Conservation (phyloP, 352 stramenopile genomes). For the Globisporangium spinosum region DNA sequence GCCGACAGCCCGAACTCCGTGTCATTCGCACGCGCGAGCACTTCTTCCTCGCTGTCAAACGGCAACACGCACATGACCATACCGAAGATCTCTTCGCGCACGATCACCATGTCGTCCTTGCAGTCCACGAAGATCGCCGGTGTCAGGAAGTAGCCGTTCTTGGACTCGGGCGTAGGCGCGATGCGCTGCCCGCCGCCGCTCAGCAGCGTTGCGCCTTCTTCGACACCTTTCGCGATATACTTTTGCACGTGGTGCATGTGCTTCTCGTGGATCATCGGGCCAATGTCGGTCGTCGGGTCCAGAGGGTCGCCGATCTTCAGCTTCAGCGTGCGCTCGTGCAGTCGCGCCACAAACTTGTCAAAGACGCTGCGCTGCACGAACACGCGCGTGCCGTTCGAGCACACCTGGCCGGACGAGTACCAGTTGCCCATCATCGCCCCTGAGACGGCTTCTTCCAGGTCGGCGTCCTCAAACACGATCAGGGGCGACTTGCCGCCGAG, state of each 20-base stretch:
- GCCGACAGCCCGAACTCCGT: conserved; percentile 79
- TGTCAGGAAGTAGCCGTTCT: conserved; percentile 85
- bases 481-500: conserved; percentile 87
- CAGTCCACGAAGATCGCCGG: conserved; percentile 90
- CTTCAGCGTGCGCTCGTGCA: conserved; percentile 76
- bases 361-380: conserved; percentile 85
- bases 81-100: conserved; percentile 80
- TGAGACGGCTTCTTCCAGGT: conserved; percentile 76
- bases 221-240: conserved; percentile 59
- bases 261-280: conserved; percentile 81
- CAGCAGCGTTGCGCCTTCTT: conserved; percentile 59
- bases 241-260: conserved; percentile 75
- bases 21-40: conserved; percentile 74
- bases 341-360: conserved; percentile 73
- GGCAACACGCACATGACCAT: conserved; percentile 79
- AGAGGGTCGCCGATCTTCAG: conserved; percentile 84
- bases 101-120: conserved; percentile 87
- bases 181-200: conserved; percentile 51
- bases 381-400: conserved; percentile 87
- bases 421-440: conserved; percentile 85
- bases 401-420: conserved; percentile 89
- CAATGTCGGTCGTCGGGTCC: conserved; percentile 76
- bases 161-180: conserved; percentile 34
- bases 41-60: conserved; percentile 76
- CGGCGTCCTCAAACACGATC: conserved; percentile 86